Evolutionary conservation across 306 rosid species (phyloP), one percentile per base, ranked within the genome.

Genomic region (Pachyrhizus erosus): DNA sequence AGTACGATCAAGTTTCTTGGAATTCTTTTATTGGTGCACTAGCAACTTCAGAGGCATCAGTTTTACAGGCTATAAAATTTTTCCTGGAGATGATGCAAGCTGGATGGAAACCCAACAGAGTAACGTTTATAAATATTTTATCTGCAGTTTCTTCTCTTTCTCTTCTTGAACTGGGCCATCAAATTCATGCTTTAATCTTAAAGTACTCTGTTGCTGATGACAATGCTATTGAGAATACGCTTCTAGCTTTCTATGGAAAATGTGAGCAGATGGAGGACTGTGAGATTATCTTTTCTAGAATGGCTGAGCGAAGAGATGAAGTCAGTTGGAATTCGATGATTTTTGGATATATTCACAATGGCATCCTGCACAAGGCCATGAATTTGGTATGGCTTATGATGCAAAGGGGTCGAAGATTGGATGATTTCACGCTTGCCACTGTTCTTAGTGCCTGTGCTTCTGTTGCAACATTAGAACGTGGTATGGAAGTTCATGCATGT

Each of bases 361-460:
- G 89, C 81, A 70, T 77, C 80, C 88, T 92, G 87, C 75, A 89
- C 81, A 89, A 92, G 86, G 97, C 97, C 86, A 81, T 91, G 88
- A 91, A 88, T 83, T 71, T 94, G 87, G 98, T 94, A 45, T 90
- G 94, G 97, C 60, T 73, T 80, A 91, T 94, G 98, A 90, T 94
- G 93, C 93, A 86, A 73, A 89, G 86, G 80, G 98, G 98, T 71
- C 94, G 88, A 77, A 92, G 89, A 78, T 80, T 94, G 84, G 97
- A 94, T 82, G 85, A 87, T 40, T 94, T 92, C 89, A 94, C 97
- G 73, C 91, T 91, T 76, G 97, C 98, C 45, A 92, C 98, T 12
- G 97, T 94, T 83, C 94, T 94, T 24, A 94, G 98, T 85, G 97
- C 97, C 68, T 94, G 98, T 90, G 97, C 98, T 79, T 89, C 98